Base-by-base conservation (phyloP, 345 rosid genomes). In the Anastatica hierochuntica region DNA sequence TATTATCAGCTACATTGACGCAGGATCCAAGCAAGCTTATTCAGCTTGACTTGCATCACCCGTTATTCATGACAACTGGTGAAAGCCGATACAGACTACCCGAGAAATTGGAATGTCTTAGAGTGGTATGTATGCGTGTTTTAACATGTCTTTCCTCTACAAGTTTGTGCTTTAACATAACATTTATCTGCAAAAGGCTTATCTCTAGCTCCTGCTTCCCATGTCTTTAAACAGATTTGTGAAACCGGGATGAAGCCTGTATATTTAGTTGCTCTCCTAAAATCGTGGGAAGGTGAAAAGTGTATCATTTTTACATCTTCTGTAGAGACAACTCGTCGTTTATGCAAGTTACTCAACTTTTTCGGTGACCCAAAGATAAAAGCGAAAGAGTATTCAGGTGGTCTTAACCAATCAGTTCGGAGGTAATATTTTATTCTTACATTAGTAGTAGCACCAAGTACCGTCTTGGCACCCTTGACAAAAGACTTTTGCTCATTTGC, bases 11-110 rank as follows among this genome's bases (percentile, higher is more conserved):
- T 50, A 92, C 98, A 9, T 78, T 88, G 64, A 85, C 98, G 33
- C 83, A 82, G 71, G 95, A 92, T 77, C 98, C 98, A 50, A 78
- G 95, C 80, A 92, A 92, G 78, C 94, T 92, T 58, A 76, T 84
- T 60, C 98, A 83, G 70, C 94, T 88, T 72, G 77, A 80, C 68
- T 71, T 92, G 56, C 95, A 83, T 74, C 95, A 92, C 63, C 98
- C 98, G 7, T 74, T 92, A 65, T 81, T 92, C 68, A 68, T 92
- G 79, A 81, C 95, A 30, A 76, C 79, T 8, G 97, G 98, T 57
- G 56, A 67, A 66, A 78, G 63, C 23, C 81, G 95, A 47, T 92
- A 88, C 68, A 76, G 60, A 49, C 79, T 92, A 42, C 95, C 95
- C 1, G 82, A 83, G 65, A 85, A 83, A 66, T 63, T 92, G 70